Base-by-base conservation (phyloP, 2,329 filamentous ascomycete species). In the Arachnomyces sp. region DNA sequence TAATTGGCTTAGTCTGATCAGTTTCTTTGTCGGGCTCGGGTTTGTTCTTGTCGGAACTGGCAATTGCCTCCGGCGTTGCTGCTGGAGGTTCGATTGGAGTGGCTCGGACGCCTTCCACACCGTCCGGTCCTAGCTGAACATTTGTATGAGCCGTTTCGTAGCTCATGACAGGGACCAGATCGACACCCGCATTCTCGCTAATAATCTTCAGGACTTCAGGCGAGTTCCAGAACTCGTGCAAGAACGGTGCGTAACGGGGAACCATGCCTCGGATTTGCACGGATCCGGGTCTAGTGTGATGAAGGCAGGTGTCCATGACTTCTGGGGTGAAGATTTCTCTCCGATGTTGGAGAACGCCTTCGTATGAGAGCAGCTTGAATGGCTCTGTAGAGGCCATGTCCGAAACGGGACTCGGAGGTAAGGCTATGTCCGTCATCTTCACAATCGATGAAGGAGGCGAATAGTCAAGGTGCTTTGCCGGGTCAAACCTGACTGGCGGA, bases 271-370 rank as follows among this genome's bases (percentile, higher is more conserved):
- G 55, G 3, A 60, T 38, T 48, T 55, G 53, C 28, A 52, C 52
- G 6, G 55, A 54, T 16, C 48, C 52, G 18, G 47, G 48, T 5
- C 49, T 45, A 4, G 54, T 60, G 18, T 52, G 42, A 38, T 54
- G 48, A 11, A 54, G 47, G 47, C 57, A 59, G 39, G 57, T 59
- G 17, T 56, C 55, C 2, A 61, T 42, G 3, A 61, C 50, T 25
- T 49, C 48, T 7, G 31, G 28, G 47, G 35, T 40, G 36, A 44
- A 39, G 9, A 49, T 28, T 35, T 49, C 53, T n/a, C 51, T 42
- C 4, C 40, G 37, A 28, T 39, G 42, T 30, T 38, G 33, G 16
- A 36, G 43, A 9, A 44, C 17, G 28, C 29, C 44, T 18, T 47
- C 46, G 28, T 37, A 25, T 15, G 44, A 43, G 29, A n/a, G n/a